These are phyloP conservation scores for Phyllosticta citribraziliensis DNA, from an alignment of 2,329 filamentous ascomycete genomes.

Conservation along the genomic window DNA sequence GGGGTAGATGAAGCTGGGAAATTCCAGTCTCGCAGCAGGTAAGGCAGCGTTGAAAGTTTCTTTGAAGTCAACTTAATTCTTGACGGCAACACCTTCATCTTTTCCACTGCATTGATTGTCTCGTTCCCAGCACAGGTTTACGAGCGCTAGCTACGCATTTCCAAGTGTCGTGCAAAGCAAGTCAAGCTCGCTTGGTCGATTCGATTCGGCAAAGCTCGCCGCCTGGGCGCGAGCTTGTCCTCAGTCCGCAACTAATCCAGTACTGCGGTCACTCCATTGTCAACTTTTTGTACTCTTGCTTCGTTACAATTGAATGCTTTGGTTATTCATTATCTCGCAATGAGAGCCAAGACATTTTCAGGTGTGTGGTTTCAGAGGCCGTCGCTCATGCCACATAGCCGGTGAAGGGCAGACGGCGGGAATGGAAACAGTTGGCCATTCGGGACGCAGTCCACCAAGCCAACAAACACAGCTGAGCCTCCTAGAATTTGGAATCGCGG, in stretches of 20 bases:
- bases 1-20: neutral
- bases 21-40: too few relatives aligned
- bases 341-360: neutral
- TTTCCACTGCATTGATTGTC: too few relatives aligned
- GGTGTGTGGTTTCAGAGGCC: neutral
- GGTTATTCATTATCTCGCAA: neutral
- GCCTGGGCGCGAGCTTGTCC: neutral
- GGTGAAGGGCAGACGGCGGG: neutral
- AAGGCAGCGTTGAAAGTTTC: too few relatives aligned
- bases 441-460: neutral
- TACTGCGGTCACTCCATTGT: neutral
- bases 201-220: neutral
- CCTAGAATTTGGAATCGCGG: neutral
- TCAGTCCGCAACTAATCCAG: neutral
- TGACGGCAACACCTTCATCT: too few relatives aligned
- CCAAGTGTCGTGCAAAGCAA: too few relatives aligned
- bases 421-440: neutral
- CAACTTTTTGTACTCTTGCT: neutral
- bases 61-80: too few relatives aligned
- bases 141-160: too few relatives aligned
- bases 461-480: neutral
- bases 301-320: neutral
- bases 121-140: too few relatives aligned
- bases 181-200: neutral
- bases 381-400: neutral